phyloP scores from a whole-genome alignment of 352 stramenopile species.

The Pythium apleroticum region DNA sequence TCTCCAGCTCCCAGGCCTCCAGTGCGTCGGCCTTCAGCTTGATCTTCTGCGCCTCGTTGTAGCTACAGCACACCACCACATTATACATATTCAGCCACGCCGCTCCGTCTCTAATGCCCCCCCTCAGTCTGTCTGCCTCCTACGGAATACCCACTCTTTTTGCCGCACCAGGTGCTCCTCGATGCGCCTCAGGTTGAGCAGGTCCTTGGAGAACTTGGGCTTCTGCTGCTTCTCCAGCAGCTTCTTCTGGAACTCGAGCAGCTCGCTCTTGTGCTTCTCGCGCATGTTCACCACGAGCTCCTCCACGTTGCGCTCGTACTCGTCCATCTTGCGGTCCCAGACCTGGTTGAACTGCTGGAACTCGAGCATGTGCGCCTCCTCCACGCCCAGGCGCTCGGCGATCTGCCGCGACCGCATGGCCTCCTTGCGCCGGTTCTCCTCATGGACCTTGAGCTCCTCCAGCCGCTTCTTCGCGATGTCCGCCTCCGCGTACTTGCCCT shows the following conservation, averaged over 20 bases:
- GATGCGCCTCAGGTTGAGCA: conserved; percentile 93
- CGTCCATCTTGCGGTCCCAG: conserved; percentile 96
- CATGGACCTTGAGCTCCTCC: conserved; percentile 96
- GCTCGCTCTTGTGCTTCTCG: conserved; percentile 82
- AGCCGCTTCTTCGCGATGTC: conserved; percentile 96
- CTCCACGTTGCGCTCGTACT: conserved; percentile 93
- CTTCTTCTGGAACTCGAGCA: conserved; percentile 93
- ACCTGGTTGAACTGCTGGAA: conserved; percentile 97
- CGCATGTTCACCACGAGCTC: conserved; percentile 91
- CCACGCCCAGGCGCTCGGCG: conserved; percentile 92
- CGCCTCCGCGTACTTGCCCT: conserved; percentile 97
- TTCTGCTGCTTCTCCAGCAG: conserved; percentile 91
- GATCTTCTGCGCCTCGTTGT: conserved; percentile 95
- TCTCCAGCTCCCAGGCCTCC: conserved; percentile 94
- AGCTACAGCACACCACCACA: conserved; percentile 39
- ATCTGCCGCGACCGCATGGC: conserved; percentile 95
- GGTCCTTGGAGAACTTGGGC: conserved; percentile 93
- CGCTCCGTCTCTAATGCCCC: no score
- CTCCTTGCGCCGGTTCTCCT: conserved; percentile 94
- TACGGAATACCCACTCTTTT: conserved; percentile 84
- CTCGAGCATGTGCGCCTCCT: conserved; percentile 98
- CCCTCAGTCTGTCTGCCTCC: no score
- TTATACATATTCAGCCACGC: not conserved
- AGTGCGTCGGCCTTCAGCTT: conserved; percentile 95
- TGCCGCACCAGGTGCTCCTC: conserved; percentile 92